Conservation (phyloP, 805 yeast genomes). For the Ogataea kodamae region DNA sequence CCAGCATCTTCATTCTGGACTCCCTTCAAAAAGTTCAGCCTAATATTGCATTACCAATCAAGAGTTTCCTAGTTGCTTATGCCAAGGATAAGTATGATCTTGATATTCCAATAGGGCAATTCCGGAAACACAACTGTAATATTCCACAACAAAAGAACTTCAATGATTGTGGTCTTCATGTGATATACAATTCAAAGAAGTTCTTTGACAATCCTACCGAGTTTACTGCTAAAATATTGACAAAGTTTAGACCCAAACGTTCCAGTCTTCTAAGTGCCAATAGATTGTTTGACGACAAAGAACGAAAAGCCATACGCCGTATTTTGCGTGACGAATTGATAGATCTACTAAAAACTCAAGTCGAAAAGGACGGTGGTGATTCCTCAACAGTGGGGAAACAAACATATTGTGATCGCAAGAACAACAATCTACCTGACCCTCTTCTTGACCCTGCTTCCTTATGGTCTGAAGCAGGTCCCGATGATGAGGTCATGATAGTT, state of each 20-base stretch:
- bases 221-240: constrained; percentile 33
- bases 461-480: constrained; percentile 2
- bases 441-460: constrained; percentile 2
- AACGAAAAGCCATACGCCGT: constrained; percentile 25
- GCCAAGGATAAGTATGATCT: constrained; percentile 61
- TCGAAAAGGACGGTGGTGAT: constrained; percentile 23
- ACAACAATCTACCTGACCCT: constrained; percentile 5
- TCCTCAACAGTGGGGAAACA: constrained; percentile 23
- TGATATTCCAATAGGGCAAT: constrained; percentile 42
- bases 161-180: constrained; percentile 94
- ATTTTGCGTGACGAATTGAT: constrained; percentile 25
- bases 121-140: constrained; percentile 33
- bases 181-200: constrained; percentile 65
- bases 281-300: constrained; percentile 26
- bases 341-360: constrained; percentile 28
- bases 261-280: constrained; percentile 11
- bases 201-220: constrained; percentile 48
- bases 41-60: constrained; percentile 49
- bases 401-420: constrained; percentile 13
- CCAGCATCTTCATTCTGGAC: constrained; percentile 63
- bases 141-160: constrained; percentile 86
- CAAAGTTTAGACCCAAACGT: constrained; percentile 16
- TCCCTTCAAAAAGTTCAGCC: constrained; percentile 64
- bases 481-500: constrained; percentile 11
- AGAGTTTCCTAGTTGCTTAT: constrained; percentile 59